Conservation (phyloP, 306 rosid genomes). For the Malus sieversii region DNA sequence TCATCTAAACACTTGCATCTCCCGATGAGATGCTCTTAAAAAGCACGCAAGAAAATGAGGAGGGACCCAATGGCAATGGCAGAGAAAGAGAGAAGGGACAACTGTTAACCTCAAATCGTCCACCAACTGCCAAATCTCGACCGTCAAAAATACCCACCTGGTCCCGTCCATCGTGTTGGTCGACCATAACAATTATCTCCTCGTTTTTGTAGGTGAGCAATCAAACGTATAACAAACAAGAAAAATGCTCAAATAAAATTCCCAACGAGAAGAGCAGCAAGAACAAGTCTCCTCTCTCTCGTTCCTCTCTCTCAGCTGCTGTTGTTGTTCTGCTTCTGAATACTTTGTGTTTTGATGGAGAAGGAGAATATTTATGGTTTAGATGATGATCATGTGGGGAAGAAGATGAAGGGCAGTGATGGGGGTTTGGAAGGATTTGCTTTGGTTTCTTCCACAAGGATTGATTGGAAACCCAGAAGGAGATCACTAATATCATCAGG, state of each 20-base stretch:
- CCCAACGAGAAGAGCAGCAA: background rate
- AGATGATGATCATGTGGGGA: background rate
- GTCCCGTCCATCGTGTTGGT: constrained; percentile 17
- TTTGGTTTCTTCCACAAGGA: constrained; percentile 52
- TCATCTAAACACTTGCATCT: too few species aligned
- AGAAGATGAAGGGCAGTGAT: constrained; percentile 33
- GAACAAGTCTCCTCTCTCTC: background rate
- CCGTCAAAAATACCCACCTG: constrained; percentile 33
- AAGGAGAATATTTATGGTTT: background rate
- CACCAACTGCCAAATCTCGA: constrained; percentile 43
- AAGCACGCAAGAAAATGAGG: background rate
- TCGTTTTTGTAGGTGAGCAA: constrained; percentile 13
- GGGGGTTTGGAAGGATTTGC: constrained; percentile 63
- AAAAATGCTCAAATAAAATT: background rate
- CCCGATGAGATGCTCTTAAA: background rate
- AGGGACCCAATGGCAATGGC: constrained; percentile 8
- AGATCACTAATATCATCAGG: constrained; percentile 49
- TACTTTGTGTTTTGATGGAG: constrained; percentile 32
- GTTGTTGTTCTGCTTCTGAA: background rate
- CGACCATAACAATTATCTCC: constrained; percentile 1
- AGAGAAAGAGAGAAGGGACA: constrained; percentile 9
- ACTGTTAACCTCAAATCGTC: constrained; percentile 24
- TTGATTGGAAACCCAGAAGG: constrained; percentile 80
- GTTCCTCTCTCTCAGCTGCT: background rate
- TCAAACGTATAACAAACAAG: background rate